Evolutionary conservation across 495 filamentous ascomycete species (phyloP).

Genomic region (Annulohypoxylon nitens): DNA sequence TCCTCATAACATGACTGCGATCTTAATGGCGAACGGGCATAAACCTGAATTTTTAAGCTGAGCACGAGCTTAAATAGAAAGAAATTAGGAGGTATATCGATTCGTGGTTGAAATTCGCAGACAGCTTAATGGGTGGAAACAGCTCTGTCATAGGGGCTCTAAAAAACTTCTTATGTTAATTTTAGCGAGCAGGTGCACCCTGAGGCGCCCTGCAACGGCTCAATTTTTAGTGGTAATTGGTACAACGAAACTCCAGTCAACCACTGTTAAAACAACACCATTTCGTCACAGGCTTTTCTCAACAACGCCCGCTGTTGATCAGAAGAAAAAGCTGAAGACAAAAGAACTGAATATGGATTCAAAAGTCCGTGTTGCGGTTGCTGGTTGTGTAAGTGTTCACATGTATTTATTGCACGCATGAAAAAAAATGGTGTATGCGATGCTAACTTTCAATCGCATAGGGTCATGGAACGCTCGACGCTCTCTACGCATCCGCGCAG

Average conservation of each 20-base stretch:
- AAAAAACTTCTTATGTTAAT: neutral
- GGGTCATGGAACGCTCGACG: conserved; percentile 92
- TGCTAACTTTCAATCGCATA: conserved; percentile 51
- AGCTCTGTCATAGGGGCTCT: neutral
- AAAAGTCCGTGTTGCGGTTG: conserved; percentile 70
- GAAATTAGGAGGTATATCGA: neutral
- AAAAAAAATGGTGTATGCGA: neutral
- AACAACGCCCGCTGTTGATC: neutral
- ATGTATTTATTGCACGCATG: neutral
- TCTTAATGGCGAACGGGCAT: neutral
- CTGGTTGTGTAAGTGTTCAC: conserved; percentile 79
- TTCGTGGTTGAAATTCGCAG: neutral
- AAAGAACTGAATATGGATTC: conserved; percentile 24
- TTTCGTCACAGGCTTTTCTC: conserved; percentile 2
- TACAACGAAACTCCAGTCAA: neutral
- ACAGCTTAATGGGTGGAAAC: neutral
- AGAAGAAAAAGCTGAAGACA: neutral
- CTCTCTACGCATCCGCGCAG: conserved; percentile 84
- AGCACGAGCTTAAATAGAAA: neutral
- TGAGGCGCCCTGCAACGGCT: conserved; percentile 7
- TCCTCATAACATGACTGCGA: neutral
- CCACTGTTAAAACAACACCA: neutral
- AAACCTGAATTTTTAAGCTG: neutral
- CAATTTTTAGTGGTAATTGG: conserved; percentile 20
- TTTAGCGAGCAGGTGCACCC: conserved; percentile 19